These are phyloP conservation scores for Agastache rugosa DNA, from an alignment of 257 asterid species.

Conservation along the genomic window DNA sequence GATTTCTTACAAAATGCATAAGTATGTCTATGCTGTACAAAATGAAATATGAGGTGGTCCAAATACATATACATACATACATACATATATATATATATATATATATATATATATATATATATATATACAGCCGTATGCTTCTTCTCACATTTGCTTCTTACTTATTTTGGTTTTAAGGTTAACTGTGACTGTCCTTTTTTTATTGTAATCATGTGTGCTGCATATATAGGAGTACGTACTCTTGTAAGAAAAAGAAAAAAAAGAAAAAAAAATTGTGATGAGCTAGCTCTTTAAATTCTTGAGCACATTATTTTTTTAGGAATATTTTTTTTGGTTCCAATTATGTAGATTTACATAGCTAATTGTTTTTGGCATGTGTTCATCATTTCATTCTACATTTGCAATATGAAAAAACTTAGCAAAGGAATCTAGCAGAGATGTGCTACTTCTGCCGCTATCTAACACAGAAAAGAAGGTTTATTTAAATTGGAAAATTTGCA, in stretches of 20 bases:
- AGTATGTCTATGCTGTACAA: conserved; percentile 34
- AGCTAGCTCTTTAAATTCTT: background rate
- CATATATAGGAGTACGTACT: background rate
- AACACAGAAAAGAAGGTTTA: conserved; percentile 11
- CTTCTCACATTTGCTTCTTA: conserved; percentile 1
- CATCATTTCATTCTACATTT: conserved; percentile 25
- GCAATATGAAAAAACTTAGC: conserved; percentile 10
- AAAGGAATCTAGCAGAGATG: conserved; percentile 37
- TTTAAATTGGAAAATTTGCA: background rate
- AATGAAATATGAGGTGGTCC: conserved; percentile 31
- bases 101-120: too few relatives aligned
- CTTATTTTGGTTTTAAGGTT: conserved; percentile 18
- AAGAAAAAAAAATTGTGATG: background rate
- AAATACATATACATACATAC: conserved; percentile 21
- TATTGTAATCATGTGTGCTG: conserved; percentile 20
- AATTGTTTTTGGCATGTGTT: conserved; percentile 19
- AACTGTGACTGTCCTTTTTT: conserved; percentile 14
- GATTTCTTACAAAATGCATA: conserved; percentile 21
- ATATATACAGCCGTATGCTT: background rate
- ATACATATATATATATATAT: too few relatives aligned
- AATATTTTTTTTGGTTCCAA: conserved; percentile 1
- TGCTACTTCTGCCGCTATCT: conserved; percentile 21
- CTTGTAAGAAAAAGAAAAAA: background rate
- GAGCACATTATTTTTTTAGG: background rate
- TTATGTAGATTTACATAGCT: conserved; percentile 14